Evolutionary conservation across 768 basidiomycete species (phyloP).

Genomic region (Hydnomerulius pinastri): DNA sequence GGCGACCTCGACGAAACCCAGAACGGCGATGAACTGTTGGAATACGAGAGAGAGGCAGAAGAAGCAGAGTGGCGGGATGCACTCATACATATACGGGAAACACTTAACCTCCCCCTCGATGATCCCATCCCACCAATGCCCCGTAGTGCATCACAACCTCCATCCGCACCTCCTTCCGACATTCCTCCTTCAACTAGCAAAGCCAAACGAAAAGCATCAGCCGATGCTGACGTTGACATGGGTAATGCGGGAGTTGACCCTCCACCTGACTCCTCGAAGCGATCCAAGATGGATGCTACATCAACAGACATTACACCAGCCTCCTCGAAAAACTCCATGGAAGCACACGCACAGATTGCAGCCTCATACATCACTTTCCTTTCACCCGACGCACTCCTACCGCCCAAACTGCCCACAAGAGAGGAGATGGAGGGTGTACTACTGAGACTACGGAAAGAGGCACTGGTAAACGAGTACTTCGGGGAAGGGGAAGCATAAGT

Average conservation of each 20-base stretch:
- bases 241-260: constrained; percentile 33
- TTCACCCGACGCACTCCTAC: constrained; percentile 67
- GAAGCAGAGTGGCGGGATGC: constrained; percentile 74
- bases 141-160: constrained; percentile 23
- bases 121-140: constrained; percentile 55
- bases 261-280: constrained; percentile 29
- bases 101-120: constrained; percentile 52
- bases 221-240: constrained; percentile 43
- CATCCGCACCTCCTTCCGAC: constrained; percentile 22
- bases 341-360: constrained; percentile 52
- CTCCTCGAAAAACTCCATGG: constrained; percentile 15
- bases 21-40: constrained; percentile 58
- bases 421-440: constrained; percentile 80
- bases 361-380: constrained; percentile 76
- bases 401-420: constrained; percentile 73
- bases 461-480: constrained; percentile 78
- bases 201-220: constrained; percentile 58
- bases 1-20: constrained; percentile 83
- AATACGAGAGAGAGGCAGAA: constrained; percentile 72
- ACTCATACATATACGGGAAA: constrained; percentile 52
- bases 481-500: constrained; percentile 37
- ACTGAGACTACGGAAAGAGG: constrained; percentile 76
- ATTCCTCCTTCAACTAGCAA: constrained; percentile 22
- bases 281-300: constrained; percentile 24
- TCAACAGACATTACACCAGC: constrained; percentile 6